Conservation (phyloP, 2,329 filamentous ascomycete species). For the Lachnellula occidentalis region DNA sequence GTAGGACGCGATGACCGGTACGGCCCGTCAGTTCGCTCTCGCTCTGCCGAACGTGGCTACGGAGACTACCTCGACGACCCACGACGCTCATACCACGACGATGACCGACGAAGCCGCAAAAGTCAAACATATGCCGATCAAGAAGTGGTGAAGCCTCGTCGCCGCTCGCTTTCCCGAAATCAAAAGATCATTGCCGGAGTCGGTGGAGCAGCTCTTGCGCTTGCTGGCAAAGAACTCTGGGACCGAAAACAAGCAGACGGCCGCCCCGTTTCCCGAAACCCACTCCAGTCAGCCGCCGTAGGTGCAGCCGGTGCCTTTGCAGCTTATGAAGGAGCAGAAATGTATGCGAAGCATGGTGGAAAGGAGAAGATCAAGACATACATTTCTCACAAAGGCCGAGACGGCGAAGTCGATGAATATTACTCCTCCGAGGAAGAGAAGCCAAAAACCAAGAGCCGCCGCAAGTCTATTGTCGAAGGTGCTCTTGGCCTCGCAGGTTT, state of each 20-base stretch:
- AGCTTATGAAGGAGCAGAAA: slow-evolving; percentile 57
- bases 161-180: slow-evolving; percentile 53
- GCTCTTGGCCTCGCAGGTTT: slow-evolving; percentile 57
- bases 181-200: slow-evolving; percentile 64
- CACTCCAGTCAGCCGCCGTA: slow-evolving; percentile 54
- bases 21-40: slow-evolving; percentile 48
- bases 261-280: slow-evolving; percentile 50
- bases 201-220: slow-evolving; percentile 57
- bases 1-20: slow-evolving; percentile 29
- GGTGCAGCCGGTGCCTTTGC: slow-evolving; percentile 60
- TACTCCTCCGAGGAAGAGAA: slow-evolving; percentile 52
- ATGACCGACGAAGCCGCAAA: slow-evolving; percentile 44
- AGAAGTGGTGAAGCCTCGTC: slow-evolving; percentile 45
- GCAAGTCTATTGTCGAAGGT: slow-evolving; percentile 60
- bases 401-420: slow-evolving; percentile 48
- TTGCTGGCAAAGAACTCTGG: slow-evolving; percentile 60
- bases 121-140: slow-evolving; percentile 48
- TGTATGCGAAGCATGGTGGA: slow-evolving; percentile 50
- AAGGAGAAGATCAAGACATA: slow-evolving; percentile 45
- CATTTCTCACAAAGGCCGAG: slow-evolving; percentile 48
- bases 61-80: slow-evolving; percentile 52
- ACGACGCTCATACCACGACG: slow-evolving; percentile 42
- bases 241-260: slow-evolving; percentile 51
- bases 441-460: slow-evolving; percentile 47
- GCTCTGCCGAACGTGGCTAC: slow-evolving; percentile 57